Base-by-base conservation (phyloP, 139 green algal genomes). In the Medakamo hakoo region DNA sequence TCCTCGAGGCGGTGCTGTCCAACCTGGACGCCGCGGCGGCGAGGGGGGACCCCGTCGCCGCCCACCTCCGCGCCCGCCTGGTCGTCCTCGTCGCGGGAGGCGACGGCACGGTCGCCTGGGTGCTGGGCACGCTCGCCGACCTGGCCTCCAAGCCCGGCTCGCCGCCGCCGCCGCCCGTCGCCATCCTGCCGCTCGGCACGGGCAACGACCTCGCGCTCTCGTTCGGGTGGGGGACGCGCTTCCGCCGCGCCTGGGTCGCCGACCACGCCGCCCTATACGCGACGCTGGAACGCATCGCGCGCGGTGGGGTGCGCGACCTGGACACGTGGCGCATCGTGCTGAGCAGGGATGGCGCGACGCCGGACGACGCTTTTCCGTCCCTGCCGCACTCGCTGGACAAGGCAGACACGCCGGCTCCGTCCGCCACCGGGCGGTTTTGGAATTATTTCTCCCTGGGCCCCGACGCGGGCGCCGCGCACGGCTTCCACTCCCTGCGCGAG, bases 171-270 rank as follows among this genome's bases (percentile, higher is more conserved):
- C 86, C 86, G 3, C 56, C 80, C 0, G 77, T 95, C 21, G 87
- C 83, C 2, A 76, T 94, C 27, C 84, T 94, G 76, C 87, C 87
- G 0, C 73, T 95, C 66, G 87, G 86, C 29, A 95, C 87, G 5
- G 86, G 86, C 68, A 84, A 89, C 66, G 85, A 92, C 70, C 71
- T 94, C 21, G 70, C 75, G 2, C 78, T 89, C 19, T 79, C 58
- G 58, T 88, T 94, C 66, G 68, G 73, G 30, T 94, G 86, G 86
- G 86, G 86, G 49, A 62, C 70, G 30, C 73, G 71, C 5, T 94
- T 89, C 68, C 27, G 68, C 30, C 57, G 64, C n/a, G 29, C 27
- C 20, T 91, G 82, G 81, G 79, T 88, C 32, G 63, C 62, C 4
- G 48, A 59, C 56, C 60, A 76, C 18, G 3, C 48, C 4, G 65